Evolutionary conservation across 2,329 filamentous ascomycete genomes (phyloP), one percentile per base, ranked within the genome.

Genomic region (Penicillium sp.): DNA sequence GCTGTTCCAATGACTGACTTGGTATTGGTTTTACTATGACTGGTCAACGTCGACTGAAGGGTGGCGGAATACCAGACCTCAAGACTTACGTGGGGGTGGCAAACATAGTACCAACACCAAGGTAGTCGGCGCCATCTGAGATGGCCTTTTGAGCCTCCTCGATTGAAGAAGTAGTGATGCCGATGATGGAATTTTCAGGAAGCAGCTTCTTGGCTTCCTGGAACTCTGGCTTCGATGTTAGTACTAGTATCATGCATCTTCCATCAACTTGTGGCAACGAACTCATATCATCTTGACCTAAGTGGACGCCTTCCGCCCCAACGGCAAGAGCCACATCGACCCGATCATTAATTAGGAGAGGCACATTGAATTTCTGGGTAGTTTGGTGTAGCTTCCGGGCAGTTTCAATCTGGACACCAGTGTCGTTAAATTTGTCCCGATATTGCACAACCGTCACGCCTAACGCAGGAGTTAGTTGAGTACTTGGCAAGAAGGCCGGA

Each of bases 231-330:
- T 32, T 18, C 2, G 2, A 19, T 3, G 30, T 56, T 7, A 55
- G 19, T 30, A 40, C 23, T 23, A 23, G 5, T 23, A 5, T 23
- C 23, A 44, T 38, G 36, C 13, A 36, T 39, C 18, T 29, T 16
- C 42, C 19, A 48, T 38, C n/a, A 35, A 42, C 44, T 26, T 34
- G 19, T 36, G 34, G 16, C 7, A 23, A 72, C 80, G 61, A 72
- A 89, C 87, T 80, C 79, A 96, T 87, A 72, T 97, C 93, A 81
- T 97, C 92, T 76, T 97, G 93, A 7, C 94, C 94, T 46, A 97
- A 83, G 71, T 97, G 94, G 8, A 96, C 91, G 42, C 94, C 94
- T 76, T 97, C 93, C 53, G 90, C 94, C 11, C 86, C 89, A 40
- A 92, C 83, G 13, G 91, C 91, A 16, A 91, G 80, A 8, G 91